Base-by-base conservation (phyloP, 2,329 filamentous ascomycete species). In the Keithomyces neogunnii region DNA sequence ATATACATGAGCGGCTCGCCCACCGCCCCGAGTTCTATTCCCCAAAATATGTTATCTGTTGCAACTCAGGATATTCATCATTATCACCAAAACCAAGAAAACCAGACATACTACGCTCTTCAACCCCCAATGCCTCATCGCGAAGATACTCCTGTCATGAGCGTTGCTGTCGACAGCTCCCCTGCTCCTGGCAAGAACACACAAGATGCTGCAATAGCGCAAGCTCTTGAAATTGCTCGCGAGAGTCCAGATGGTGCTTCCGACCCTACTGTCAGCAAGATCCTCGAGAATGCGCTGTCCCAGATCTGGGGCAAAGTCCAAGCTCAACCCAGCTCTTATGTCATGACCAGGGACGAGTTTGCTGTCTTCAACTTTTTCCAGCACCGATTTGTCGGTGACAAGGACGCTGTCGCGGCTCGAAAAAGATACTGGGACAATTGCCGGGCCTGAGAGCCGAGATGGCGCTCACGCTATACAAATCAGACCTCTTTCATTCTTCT, bases 331-430 rank as follows among this genome's bases (percentile, higher is more conserved):
- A 69, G 78, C 48, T 73, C 74, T n/a, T 95, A 92, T 67, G 68
- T 93, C 56, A 82, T 95, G 73, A 82, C 74, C 35, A 74, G 78
- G 55, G 82, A 89, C 67, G 89, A 95, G 69, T 95, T 93, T 62
- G 82, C 87, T 50, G 77, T 95, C 54, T 90, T 95, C 80, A 95
- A 93, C 73, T 92, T 85, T 68, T 92, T 86, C 66, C 84, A 87
- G 55, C 69, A 78, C 55, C 79, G 85, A 8, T 89, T 86, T 62
- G 66, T 71, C 32, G 78, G 80, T 53, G 66, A 77, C 56, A 62
- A 70, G 56, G 59, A 70, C n/a, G 74, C 74, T 40, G 62, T 69
- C n/a, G 67, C 64, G 38, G 78, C 78, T 19, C 69, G 71, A 55
- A 73, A 65, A 58, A 68, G 76, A 53, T 82, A 75, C 63, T 82